Base-by-base conservation (phyloP, 2,329 filamentous ascomycete species). In the Microsporum audouinii region DNA sequence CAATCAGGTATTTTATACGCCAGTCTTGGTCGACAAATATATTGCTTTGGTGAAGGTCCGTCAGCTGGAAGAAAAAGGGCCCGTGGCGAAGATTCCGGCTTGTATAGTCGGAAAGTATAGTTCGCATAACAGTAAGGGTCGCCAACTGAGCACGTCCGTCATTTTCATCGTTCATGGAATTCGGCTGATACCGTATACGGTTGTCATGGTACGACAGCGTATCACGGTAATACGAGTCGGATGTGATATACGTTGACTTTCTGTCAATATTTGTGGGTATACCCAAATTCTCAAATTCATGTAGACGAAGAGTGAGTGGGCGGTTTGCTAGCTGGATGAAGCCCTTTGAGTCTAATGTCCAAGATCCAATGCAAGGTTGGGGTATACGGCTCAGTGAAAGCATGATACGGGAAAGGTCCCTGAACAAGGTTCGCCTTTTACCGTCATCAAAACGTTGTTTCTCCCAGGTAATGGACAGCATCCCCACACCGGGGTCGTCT, bases 11-110 rank as follows among this genome's bases (percentile, higher is more conserved):
- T 36, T 59, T 72, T 51, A 74, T 68, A 63, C 73, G 66, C 70
- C 72, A 73, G n/a, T 72, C 61, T 3, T 68, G 58, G 61, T 72
- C 69, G 7, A 72, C 70, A 56, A 63, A 63, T 34, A 72, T 71
- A 58, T 78, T 77, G 59, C 71, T 73, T 53, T 66, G 66, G 60
- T 77, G 72, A 12, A 78, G 65, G 62, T 78, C 75, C 5, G 73
- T 76, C 7, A 78, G 68, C 0, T 58, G 66, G 38, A 71, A 66
- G 34, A 71, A 61, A 62, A 75, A 77, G 0, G 72, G 72, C 1
- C 73, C 73, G 29, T 68, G 60, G 10, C 69, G 67, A 31, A 56
- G 27, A n/a, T 53, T 14, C 5, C 56, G 34, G 5, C 38, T n/a
- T 17, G 23, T 29, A 43, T 17, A 23, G 36, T 29, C 5, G 12